These are phyloP conservation scores for Salicornia ramosissima DNA, from an alignment of 148 eudicot genomes.

Conservation along the genomic window DNA sequence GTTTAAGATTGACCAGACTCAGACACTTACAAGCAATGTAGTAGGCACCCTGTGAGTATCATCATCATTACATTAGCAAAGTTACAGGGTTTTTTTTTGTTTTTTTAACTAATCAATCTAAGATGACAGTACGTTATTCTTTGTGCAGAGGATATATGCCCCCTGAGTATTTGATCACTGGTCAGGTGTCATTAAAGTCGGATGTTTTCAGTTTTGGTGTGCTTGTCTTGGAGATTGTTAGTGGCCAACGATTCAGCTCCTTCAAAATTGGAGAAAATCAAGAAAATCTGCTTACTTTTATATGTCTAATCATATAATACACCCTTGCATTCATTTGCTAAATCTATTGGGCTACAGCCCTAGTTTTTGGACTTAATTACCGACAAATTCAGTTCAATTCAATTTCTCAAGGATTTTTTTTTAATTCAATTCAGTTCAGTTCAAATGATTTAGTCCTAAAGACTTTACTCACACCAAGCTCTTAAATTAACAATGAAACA, in stretches of 20 bases:
- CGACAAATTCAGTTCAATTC: too few relatives aligned
- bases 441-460: too few relatives aligned
- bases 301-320: conserved; percentile 5
- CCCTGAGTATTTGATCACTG: conserved; percentile 25
- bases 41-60: conserved; percentile 27
- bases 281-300: conserved; percentile 18
- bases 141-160: conserved; percentile 25
- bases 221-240: conserved; percentile 24
- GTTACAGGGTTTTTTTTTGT: background rate
- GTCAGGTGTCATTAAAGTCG: too few relatives aligned
- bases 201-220: conserved; percentile 31
- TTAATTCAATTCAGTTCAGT: too few relatives aligned
- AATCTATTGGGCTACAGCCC: too few relatives aligned
- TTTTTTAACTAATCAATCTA: background rate
- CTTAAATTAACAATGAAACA: background rate
- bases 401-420: too few relatives aligned
- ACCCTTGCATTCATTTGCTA: too few relatives aligned
- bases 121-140: background rate
- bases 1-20: conserved; percentile 21
- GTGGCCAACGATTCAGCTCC: conserved; percentile 19
- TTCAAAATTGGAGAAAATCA: too few relatives aligned
- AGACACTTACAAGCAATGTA: conserved; percentile 19
- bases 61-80: background rate
- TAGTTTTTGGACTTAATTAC: background rate
- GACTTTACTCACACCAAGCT: too few relatives aligned